Conservation (phyloP, 768 basidiomycete genomes). For the Hemileccinum impolitum region DNA sequence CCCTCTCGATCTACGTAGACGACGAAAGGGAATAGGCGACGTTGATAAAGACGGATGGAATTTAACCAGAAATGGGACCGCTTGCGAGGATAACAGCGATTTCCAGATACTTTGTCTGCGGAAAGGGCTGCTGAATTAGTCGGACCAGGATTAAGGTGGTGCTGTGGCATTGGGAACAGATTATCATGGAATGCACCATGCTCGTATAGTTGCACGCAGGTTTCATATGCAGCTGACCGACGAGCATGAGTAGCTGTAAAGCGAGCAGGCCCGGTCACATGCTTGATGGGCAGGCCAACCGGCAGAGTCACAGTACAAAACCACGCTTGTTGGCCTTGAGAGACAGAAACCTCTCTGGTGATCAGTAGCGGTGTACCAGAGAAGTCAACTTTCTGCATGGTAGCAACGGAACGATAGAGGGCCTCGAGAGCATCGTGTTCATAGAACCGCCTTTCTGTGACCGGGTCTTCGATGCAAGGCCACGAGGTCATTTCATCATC, state of each 20-base stretch:
- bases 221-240: slow-evolving; percentile 54
- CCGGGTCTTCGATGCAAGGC: slow-evolving; percentile 55
- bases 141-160: not conserved
- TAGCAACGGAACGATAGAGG: slow-evolving; percentile 49
- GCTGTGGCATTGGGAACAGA: slow-evolving; percentile 34
- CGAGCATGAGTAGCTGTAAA: slow-evolving; percentile 51
- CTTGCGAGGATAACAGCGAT: slow-evolving; percentile 55
- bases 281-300: slow-evolving; percentile 39
- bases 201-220: slow-evolving; percentile 49
- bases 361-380: slow-evolving; percentile 17
- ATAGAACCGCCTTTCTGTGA: slow-evolving; percentile 57
- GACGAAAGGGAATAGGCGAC: slow-evolving; percentile 38
- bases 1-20: slow-evolving; percentile 28
- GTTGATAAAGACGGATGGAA: slow-evolving; percentile 25
- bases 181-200: slow-evolving; percentile 50
- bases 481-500: slow-evolving; percentile 28
- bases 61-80: slow-evolving; percentile 67
- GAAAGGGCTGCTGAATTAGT: slow-evolving; percentile 8
- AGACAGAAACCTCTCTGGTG: slow-evolving; percentile 21
- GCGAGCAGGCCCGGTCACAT: slow-evolving; percentile 44
- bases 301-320: slow-evolving; percentile 51
- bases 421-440: slow-evolving; percentile 54
- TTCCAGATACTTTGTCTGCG: slow-evolving; percentile 37
- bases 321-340: slow-evolving; percentile 26
- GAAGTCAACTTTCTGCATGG: slow-evolving; percentile 9